Base-by-base conservation (phyloP, 1,284 basidiomycete species). In the Sanghuangporus weigelae region DNA sequence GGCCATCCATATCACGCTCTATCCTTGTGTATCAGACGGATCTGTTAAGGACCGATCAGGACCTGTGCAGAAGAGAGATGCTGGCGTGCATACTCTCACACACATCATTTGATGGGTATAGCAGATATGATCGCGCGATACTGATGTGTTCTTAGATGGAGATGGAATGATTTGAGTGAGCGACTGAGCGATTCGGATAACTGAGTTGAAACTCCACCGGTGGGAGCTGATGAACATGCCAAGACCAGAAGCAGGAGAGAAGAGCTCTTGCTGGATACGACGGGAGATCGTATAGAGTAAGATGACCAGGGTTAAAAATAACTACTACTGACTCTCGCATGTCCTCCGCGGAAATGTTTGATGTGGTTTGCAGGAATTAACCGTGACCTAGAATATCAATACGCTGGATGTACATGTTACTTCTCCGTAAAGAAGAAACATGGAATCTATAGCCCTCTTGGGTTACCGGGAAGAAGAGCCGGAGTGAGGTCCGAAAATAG, bases 111-210 rank as follows among this genome's bases (percentile, higher is more conserved):
- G 26, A 31, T 31, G 26, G 26, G 26, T 31, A 54, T 35, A 36
- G 53, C 36, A 38, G 53, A 54, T 54, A n/a, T 38, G 53, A 54
- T 54, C n/a, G 36, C 14, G 31, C n/a, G 53, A 54, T 54, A 54
- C 11, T 54, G 53, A 54, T 38, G 6, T 12, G 31, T n/a, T 54
- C 16, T 54, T 54, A 14, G 31, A 35, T 31, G 21, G 53, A n/a
- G 53, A 54, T 54, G 31, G 31, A 38, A 6, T 38, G 12, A 12
- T 7, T 12, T 2, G 38, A 14, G 53, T 11, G 21, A 46, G 21
- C 4, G 21, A n/a, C n/a, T 7, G 16, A 46, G 16, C 44, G 44
- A 21, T 14, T 42, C 16, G 16, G n/a, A 46, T 46, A 46, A n/a
- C 44, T 19, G 16, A n/a, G 44, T 5, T 46, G 44, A 46, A 19